Evolutionary conservation across 208 protist genomes (phyloP).

Genomic region (Wallacemonas sp.): DNA sequence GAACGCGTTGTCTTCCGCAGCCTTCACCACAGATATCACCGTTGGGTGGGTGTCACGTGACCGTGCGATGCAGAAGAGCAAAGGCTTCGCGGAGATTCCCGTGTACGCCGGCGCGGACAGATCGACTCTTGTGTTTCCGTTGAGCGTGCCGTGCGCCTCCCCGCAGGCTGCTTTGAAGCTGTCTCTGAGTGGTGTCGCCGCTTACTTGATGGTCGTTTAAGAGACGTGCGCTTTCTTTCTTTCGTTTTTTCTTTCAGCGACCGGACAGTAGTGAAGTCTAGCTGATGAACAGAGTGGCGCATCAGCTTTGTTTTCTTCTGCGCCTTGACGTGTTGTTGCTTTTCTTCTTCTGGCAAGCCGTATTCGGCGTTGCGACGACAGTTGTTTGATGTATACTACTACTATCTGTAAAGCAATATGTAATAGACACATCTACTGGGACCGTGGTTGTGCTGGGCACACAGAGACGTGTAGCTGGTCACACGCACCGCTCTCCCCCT

Average conservation of each 20-base stretch:
- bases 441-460: too few species aligned
- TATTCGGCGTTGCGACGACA: too few species aligned
- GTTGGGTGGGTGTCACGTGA: slow-evolving; percentile 56
- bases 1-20: slow-evolving; percentile 62
- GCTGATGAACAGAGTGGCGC: not conserved
- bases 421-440: too few species aligned
- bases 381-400: not conserved
- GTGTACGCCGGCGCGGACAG: slow-evolving; percentile 75
- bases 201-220: slow-evolving; percentile 41
- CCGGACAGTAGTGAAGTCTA: slow-evolving; percentile 7
- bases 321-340: slow-evolving; percentile 6
- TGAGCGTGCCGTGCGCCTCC: slow-evolving; percentile 38
- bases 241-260: slow-evolving; percentile 9
- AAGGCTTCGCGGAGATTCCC: slow-evolving; percentile 36
- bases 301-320: not conserved
- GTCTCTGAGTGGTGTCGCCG: slow-evolving; percentile 67
- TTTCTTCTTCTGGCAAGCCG: slow-evolving; percentile 13
- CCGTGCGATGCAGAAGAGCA: slow-evolving; percentile 13
- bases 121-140: slow-evolving; percentile 41
- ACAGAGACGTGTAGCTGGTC: too few species aligned
- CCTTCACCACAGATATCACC: slow-evolving; percentile 44
- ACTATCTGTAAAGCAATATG: not conserved
- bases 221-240: not conserved
- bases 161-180: slow-evolving; percentile 25
- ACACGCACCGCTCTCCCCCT: too few species aligned